Conservation (phyloP, 441 rosid species). For the Melastoma candidum region DNA sequence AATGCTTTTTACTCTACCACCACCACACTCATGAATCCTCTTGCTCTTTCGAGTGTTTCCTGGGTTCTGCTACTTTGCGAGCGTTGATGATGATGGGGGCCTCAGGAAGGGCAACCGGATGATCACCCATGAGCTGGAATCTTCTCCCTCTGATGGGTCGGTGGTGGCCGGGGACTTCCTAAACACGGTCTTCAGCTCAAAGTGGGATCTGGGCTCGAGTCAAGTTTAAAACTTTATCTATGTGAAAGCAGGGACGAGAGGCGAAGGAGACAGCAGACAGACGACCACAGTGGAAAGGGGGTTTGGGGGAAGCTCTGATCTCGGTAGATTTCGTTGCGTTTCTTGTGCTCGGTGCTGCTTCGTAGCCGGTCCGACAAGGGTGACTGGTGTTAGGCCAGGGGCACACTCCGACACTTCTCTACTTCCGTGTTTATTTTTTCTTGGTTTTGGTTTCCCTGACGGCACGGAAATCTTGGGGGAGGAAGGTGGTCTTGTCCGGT, state of each 20-base stretch:
- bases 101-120: no score
- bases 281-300: conserved; percentile 1
- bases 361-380: conserved; percentile 29
- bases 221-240: not conserved
- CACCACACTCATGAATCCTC: not conserved
- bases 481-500: conserved; percentile 1
- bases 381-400: conserved; percentile 9
- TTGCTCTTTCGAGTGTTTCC: not conserved
- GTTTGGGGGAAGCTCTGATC: conserved; percentile 41
- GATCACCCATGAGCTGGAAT: no score
- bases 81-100: no score
- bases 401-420: conserved; percentile 22
- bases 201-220: conserved; percentile 8
- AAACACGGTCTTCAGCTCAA: not conserved
- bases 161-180: conserved; percentile 1
- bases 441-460: conserved; percentile 2
- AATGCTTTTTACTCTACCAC: not conserved
- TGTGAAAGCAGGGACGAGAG: no score
- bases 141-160: no score
- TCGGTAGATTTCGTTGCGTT: conserved; percentile 24
- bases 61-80: not conserved
- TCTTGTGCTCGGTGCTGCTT: conserved; percentile 55
- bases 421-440: no score
- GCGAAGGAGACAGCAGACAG: no score
- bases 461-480: conserved; percentile 9